Evolutionary conservation across 2,329 filamentous ascomycete genomes (phyloP), one percentile per base, ranked within the genome.

Genomic region (Ascosphaera acerosa): DNA sequence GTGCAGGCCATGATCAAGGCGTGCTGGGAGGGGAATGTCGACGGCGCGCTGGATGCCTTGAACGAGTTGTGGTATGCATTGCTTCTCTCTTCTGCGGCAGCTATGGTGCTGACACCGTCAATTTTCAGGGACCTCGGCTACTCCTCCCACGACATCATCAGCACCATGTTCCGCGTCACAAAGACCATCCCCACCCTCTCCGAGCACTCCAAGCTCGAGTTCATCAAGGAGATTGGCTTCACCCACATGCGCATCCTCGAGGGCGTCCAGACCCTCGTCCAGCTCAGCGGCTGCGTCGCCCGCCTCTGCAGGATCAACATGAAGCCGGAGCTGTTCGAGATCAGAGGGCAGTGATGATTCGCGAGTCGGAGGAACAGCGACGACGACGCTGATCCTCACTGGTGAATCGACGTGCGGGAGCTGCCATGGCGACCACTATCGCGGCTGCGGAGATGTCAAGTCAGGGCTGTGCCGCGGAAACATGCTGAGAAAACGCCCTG

Each of bases 201-300:
- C 41, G 87, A 97, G 54, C 81, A 94, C 51, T 71, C 81, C 10
- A 92, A 92, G 58, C 61, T 97, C 37, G 84, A 94, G 49, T 97
- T 94, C 43, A 90, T 94, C 56, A 84, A 81, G 56, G 87, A 92
- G 55, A 97, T 97, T 52, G 87, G 87, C 32, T 94, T 94, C 53
- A 90, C 87, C 2, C 87, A 97, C 49, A 97, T 97, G 87, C 82
- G 89, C 51, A 84, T 97, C 34, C 59, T 97, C n/a, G 87, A 97
- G 48, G 87, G 87, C 18, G 78, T 97, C 15, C 84, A 94, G 54
- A 92, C 84, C 5, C 64, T 92, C 38, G 63, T 97, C 35, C 87
- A 97, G 53, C 62, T 97, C 29, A 89, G 80, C 46, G 87, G 84
- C 7, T 94, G 84, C 48, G 64, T 97, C 15, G 81, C 78, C 10